Evolutionary conservation across 805 yeast species (phyloP).

Genomic region (Yarrowia sp.): DNA sequence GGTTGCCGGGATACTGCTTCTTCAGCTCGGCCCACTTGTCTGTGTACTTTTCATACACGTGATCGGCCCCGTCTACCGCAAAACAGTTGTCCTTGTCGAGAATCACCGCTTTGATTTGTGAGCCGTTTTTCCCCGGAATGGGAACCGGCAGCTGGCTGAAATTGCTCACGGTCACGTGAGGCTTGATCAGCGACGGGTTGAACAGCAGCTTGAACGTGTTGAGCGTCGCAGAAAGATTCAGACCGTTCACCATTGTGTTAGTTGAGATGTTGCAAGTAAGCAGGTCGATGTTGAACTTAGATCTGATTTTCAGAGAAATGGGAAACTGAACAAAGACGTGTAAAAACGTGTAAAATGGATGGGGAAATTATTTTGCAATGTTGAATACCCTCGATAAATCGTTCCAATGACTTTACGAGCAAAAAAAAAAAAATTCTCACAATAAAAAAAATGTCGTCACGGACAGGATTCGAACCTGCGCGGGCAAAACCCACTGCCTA

Average conservation of each 20-base stretch:
- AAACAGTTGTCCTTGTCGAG: slow-evolving; percentile 96
- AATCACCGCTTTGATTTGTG: slow-evolving; percentile 73
- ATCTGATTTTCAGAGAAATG: too few relatives aligned
- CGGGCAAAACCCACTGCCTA: slow-evolving; percentile 86
- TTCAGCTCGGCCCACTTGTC: slow-evolving; percentile 63
- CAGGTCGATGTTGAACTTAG: background rate
- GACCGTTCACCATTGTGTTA: slow-evolving; percentile 40
- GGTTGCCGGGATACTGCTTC: slow-evolving; percentile 64
- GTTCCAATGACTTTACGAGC: too few relatives aligned
- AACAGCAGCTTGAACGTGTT: slow-evolving; percentile 65
- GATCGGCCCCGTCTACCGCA: slow-evolving; percentile 80
- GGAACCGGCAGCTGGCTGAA: slow-evolving; percentile 71
- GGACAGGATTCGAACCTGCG: slow-evolving; percentile 99
- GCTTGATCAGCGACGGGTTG: slow-evolving; percentile 73
- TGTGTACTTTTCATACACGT: slow-evolving; percentile 77
- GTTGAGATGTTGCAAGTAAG: background rate
- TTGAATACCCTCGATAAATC: too few relatives aligned
- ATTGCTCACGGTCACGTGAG: slow-evolving; percentile 62
- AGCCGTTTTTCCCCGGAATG: slow-evolving; percentile 41
- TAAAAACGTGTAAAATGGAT: too few relatives aligned
- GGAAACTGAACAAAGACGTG: too few relatives aligned
- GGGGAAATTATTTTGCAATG: too few relatives aligned
- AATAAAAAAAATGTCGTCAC: slow-evolving; percentile 77
- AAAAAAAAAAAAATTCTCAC: background rate
- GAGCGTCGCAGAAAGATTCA: slow-evolving; percentile 80